Evolutionary conservation across 805 yeast genomes (phyloP).

Genomic region (Cyberlindnera veronae): DNA sequence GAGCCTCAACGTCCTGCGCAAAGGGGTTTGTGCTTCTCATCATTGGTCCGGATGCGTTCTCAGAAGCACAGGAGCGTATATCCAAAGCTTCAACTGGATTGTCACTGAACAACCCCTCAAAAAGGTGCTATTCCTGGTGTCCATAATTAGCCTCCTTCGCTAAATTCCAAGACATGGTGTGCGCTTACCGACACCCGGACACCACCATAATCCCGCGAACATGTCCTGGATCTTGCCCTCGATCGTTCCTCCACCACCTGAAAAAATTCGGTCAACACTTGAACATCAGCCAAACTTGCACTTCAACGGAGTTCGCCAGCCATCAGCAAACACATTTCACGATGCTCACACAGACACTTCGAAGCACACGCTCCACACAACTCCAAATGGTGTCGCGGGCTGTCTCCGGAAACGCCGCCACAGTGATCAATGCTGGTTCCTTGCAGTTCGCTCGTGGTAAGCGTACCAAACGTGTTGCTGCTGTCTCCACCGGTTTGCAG

Average conservation of each 20-base stretch:
- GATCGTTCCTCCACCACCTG: not conserved
- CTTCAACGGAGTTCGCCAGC: too few species aligned
- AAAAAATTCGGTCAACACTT: not conserved
- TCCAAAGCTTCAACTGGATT: too few species aligned
- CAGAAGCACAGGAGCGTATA: too few species aligned
- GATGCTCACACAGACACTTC: not conserved
- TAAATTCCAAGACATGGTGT: too few species aligned
- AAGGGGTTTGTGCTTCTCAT: constrained; percentile 13
- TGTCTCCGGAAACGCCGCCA: constrained; percentile 1
- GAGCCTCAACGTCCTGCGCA: constrained; percentile 10
- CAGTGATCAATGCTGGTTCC: constrained; percentile 4
- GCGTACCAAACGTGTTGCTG: constrained; percentile 40
- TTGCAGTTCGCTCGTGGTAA: constrained; percentile 42
- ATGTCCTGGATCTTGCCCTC: too few species aligned
- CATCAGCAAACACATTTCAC: too few species aligned
- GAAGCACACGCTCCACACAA: not conserved
- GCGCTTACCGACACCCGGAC: not conserved
- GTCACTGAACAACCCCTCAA: too few species aligned
- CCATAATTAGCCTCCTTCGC: too few species aligned
- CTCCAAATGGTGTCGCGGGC: constrained; percentile 12
- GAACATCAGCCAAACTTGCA: not conserved
- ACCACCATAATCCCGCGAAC: too few species aligned
- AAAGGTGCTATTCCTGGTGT: too few species aligned
- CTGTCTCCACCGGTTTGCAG: constrained; percentile 44
- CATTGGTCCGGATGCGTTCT: too few species aligned